Evolutionary conservation across 2,329 filamentous ascomycete species (phyloP).

Genomic region (Parafenestella ontariensis): DNA sequence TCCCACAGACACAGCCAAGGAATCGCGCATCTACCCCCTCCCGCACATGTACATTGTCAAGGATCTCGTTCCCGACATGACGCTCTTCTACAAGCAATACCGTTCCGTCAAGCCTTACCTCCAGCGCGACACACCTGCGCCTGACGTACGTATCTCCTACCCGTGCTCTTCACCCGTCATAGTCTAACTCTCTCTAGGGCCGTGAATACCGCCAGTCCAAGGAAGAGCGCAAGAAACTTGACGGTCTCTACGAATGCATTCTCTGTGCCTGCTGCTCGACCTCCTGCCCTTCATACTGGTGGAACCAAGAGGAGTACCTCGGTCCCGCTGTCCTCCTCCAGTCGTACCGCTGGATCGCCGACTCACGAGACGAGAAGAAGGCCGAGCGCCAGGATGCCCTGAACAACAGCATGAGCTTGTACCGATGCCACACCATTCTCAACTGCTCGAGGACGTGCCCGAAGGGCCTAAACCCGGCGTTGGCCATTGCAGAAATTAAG

Average conservation of each 20-base stretch:
- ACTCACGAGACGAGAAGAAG: slow-evolving; percentile 91
- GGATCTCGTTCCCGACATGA: slow-evolving; percentile 96
- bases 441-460: slow-evolving; percentile 98
- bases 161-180: not conserved
- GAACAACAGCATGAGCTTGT: slow-evolving; percentile 98
- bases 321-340: slow-evolving; percentile 95
- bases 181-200: slow-evolving; percentile 64
- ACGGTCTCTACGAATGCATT: slow-evolving; percentile 98
- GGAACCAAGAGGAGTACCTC: slow-evolving; percentile 99
- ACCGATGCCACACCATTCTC: slow-evolving; percentile 98
- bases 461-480: slow-evolving; percentile 95
- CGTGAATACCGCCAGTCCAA: slow-evolving; percentile 91
- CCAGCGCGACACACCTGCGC: slow-evolving; percentile 83
- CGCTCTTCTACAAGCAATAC: slow-evolving; percentile 99
- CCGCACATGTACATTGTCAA: slow-evolving; percentile 99
- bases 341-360: slow-evolving; percentile 96
- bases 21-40: slow-evolving; percentile 95
- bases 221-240: slow-evolving; percentile 93
- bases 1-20: slow-evolving; percentile 77
- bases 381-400: slow-evolving; percentile 87
- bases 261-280: slow-evolving; percentile 99
- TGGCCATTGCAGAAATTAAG: slow-evolving; percentile 98
- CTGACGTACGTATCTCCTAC: slow-evolving; percentile 70
- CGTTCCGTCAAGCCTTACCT: slow-evolving; percentile 99
- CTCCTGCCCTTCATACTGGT: slow-evolving; percentile 99